Evolutionary conservation across 495 filamentous ascomycete species (phyloP).

Genomic region (Lophium mytilinum): DNA sequence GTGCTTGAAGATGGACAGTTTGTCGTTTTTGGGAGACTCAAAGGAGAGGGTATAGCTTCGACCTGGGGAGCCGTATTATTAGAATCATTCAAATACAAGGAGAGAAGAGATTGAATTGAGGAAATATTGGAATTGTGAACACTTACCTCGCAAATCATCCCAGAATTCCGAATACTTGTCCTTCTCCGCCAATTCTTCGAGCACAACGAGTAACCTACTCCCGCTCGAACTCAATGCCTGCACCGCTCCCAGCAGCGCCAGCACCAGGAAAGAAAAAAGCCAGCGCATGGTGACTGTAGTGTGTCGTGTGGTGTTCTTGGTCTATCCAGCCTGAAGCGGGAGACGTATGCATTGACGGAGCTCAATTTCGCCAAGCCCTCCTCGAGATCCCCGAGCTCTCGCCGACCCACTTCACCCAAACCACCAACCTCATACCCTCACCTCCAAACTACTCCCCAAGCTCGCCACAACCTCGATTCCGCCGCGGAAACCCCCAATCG

Average conservation of each 20-base stretch:
- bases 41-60: slow-evolving; percentile 74
- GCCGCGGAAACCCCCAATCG: background rate
- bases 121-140: background rate
- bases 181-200: slow-evolving; percentile 76
- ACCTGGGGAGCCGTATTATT: slow-evolving; percentile 39
- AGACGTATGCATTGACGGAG: slow-evolving; percentile 22
- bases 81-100: background rate
- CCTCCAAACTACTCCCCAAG: background rate
- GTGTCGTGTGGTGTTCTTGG: too few species aligned
- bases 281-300: slow-evolving; percentile 56
- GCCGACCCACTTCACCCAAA: background rate
- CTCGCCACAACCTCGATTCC: background rate
- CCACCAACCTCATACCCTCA: background rate
- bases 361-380: too few species aligned
- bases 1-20: slow-evolving; percentile 72
- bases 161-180: slow-evolving; percentile 74
- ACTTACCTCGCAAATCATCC: slow-evolving; percentile 67
- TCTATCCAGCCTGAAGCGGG: slow-evolving; percentile 1
- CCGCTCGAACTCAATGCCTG: slow-evolving; percentile 75
- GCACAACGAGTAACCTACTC: slow-evolving; percentile 71
- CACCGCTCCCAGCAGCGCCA: slow-evolving; percentile 55
- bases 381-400: background rate
- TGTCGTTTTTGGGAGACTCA: slow-evolving; percentile 78
- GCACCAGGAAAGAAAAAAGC: slow-evolving; percentile 58
- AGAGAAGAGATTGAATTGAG: background rate